Evolutionary conservation across 768 basidiomycete genomes (phyloP).

Genomic region (Lactarius indigo): DNA sequence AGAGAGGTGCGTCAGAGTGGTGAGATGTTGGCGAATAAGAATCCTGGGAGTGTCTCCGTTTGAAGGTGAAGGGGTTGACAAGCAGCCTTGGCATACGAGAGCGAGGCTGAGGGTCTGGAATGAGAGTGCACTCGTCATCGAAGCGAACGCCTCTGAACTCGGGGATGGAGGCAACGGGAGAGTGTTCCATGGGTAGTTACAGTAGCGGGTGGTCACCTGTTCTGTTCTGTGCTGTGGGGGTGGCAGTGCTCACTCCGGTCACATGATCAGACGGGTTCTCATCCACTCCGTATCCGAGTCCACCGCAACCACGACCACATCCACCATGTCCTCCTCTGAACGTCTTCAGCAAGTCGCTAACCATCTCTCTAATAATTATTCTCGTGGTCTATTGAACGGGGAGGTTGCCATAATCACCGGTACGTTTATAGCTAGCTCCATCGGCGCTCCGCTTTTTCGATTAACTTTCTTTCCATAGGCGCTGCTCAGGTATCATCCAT

Average conservation of each 20-base stretch:
- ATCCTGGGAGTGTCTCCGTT: constrained; percentile 34
- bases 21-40: constrained; percentile 27
- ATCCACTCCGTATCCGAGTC: background rate
- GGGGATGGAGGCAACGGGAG: background rate
- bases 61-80: constrained; percentile 68
- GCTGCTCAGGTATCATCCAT: constrained; percentile 59
- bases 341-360: constrained; percentile 65
- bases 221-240: constrained; percentile 6
- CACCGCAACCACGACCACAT: background rate
- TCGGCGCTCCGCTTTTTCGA: constrained; percentile 16
- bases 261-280: background rate
- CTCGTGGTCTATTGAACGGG: constrained; percentile 60
- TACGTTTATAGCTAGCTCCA: constrained; percentile 33
- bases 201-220: no score
- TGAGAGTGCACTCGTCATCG: constrained; percentile 68
- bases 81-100: constrained; percentile 49
- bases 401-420: constrained; percentile 88
- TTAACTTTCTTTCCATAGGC: constrained; percentile 39
- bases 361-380: constrained; percentile 53
- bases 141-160: constrained; percentile 52
- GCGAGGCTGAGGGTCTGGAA: constrained; percentile 50
- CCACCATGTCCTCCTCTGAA: constrained; percentile 30
- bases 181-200: background rate
- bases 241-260: constrained; percentile 7
- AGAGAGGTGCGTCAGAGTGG: constrained; percentile 48